These are phyloP conservation scores for Ilyonectria sp. DNA, from an alignment of 2,329 filamentous ascomycete genomes.

Conservation along the genomic window DNA sequence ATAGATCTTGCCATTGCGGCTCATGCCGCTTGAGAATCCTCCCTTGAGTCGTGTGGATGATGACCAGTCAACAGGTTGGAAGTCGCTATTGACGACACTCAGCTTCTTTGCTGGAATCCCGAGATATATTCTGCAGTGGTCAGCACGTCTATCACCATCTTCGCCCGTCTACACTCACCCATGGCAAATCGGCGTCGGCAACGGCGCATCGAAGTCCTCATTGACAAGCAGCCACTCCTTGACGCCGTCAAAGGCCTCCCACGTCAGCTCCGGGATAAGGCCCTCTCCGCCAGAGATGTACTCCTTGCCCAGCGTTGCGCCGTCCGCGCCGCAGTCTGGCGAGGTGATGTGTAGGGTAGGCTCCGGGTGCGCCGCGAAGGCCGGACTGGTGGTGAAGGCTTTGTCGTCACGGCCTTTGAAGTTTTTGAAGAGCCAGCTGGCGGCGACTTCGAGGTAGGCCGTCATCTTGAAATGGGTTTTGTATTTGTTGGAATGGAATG, in stretches of 20 bases:
- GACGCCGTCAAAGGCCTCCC: slow-evolving; percentile 55
- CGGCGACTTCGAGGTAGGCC: slow-evolving; percentile 52
- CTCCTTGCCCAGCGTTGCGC: slow-evolving; percentile 53
- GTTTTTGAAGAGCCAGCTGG: slow-evolving; percentile 58
- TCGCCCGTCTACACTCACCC: slow-evolving; percentile 51
- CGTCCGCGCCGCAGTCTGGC: slow-evolving; percentile 57
- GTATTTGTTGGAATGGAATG: not conserved
- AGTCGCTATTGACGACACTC: slow-evolving; percentile 51
- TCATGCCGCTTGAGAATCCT: slow-evolving; percentile 64
- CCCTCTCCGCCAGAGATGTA: slow-evolving; percentile 58
- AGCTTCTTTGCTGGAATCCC: slow-evolving; percentile 40
- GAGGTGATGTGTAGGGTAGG: slow-evolving; percentile 58
- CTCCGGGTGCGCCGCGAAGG: slow-evolving; percentile 52
- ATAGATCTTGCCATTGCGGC: slow-evolving; percentile 58
- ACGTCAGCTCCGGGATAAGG: slow-evolving; percentile 58
- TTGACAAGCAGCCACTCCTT: slow-evolving; percentile 63
- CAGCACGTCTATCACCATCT: not conserved
- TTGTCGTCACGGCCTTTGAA: slow-evolving; percentile 56
- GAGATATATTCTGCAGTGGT: slow-evolving; percentile 41
- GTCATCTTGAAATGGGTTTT: slow-evolving; percentile 36
- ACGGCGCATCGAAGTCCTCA: slow-evolving; percentile 64
- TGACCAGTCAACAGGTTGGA: slow-evolving; percentile 50
- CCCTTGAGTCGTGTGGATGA: slow-evolving; percentile 54
- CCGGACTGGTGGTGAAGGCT: slow-evolving; percentile 54
- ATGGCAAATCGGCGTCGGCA: slow-evolving; percentile 62